Evolutionary conservation across 495 filamentous ascomycete species (phyloP), one percentile per base, ranked within the genome.

Genomic region (Astrothelium macrocarpum): DNA sequence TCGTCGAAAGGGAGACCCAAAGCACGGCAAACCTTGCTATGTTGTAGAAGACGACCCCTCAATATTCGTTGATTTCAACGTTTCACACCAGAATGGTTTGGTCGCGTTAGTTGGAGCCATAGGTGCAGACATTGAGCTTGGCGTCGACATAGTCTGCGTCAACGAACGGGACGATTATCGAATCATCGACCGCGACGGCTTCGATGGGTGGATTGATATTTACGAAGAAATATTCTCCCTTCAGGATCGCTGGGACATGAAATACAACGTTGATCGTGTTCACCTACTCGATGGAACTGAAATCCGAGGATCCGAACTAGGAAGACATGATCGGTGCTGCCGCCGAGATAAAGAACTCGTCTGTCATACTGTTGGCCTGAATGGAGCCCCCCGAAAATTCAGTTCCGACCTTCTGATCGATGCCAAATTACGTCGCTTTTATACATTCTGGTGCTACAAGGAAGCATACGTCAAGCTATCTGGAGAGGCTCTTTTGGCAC

Each of bases 381-480:
- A 67, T 25, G 70, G 73, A 10, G 66, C 71, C 36, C 73, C 70
- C 1, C 65, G 61, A 59, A 66, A 12, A 34, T 73, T 79, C 66
- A 64, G 53, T 28, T 74, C 72, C 42, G 69, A 76, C 45, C 59
- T 74, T 25, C 62, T 78, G 18, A 77, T 87, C 25, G 77, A 81
- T 49, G 82, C 80, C 46, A 82, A 86, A 32, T 77, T 95, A 46
- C 79, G 91, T 1, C 77, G 85, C 4, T 97, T 97, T 73, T 96
- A 94, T 70, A 85, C 91, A 1, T 88, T 87, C 67, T 96, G 90
- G 90, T 90, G 87, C 62, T 79, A 94, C 61, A 89, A 94, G 67
- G 91, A 96, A 76, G 89, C 91, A 0, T 97, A 91, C 75, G 84
- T 97, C 66, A 97, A 97, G 81, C 84, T 97, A 82, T 90, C 89